Evolutionary conservation across 106 monocot genomes (phyloP), one percentile per base, ranked within the genome.

Genomic region (Cymbidium sinense): DNA sequence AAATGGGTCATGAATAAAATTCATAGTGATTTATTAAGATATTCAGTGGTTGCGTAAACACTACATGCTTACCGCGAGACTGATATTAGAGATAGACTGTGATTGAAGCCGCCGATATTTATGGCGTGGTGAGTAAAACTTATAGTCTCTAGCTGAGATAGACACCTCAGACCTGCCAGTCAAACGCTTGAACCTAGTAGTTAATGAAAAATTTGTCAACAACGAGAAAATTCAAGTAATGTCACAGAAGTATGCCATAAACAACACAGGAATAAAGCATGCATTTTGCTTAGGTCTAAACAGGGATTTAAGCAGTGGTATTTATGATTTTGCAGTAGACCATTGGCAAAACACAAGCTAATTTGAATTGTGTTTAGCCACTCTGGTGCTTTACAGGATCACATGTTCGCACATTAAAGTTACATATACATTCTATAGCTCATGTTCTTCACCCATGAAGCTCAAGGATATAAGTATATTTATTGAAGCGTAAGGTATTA

Each of bases 71-170:
- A 74, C 74, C 74, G 17, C 71, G 18, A 74, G 20, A 44, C 43
- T 83, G 30, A 94, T 86, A 75, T 80, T 90, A 65, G 90, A 77
- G 73, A 75, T 77, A 70, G 86, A 76, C 28, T 91, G 87, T 80
- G 95, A 86, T 33, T 77, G 51, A 81, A 79, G 75, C 69, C 93
- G 88, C 79, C 91, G 86, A 54, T 88, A 88, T 83, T 98, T 98
- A 69, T 98, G 96, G 13, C 96, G 86, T 44, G 96, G 96, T 12
- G 94, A 91, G 73, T 98, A 96, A 78, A 93, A 96, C 73, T 96
- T 98, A 64, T 91, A 98, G 82, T 98, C 96, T 75, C 90, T 88
- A 77, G 86, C 86, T 61, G 85, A 90, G 50, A 98, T 79, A 58
- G 85, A 74, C 37, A 90, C 90, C 77, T 98, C 94, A 83, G 52